A percentile compares a stretch with the other conserved stretches of the same genome.
Conservation (phyloP, 2,329 filamentous ascomycete species). For the Stagonosporopsis rhizophila region DNA sequence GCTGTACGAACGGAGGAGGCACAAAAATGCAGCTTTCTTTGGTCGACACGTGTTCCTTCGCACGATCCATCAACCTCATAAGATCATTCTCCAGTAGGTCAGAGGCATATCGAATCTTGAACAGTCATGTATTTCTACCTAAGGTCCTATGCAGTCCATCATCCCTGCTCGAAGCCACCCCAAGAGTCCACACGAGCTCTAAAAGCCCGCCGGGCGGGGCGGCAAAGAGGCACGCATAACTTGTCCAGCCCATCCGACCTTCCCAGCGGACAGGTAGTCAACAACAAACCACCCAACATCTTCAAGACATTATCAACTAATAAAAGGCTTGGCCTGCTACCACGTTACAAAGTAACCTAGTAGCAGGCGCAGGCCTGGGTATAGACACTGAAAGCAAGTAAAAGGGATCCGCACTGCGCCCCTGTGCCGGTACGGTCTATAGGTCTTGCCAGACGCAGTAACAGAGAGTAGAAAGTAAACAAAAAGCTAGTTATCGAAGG, state of each 20-base stretch:
- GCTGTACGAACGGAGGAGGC: too few relatives aligned
- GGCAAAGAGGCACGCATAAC: conserved; percentile 9
- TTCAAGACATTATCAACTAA: conserved; percentile 38
- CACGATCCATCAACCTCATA: too few relatives aligned
- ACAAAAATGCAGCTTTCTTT: neutral
- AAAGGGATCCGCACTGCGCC: conserved; percentile 3
- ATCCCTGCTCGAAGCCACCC: conserved; percentile 11
- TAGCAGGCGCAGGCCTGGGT: conserved; percentile 19
- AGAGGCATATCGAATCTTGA: neutral
- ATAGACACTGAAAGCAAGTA: conserved; percentile 29
- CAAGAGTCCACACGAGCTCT: conserved; percentile 8
- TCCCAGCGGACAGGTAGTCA: conserved; percentile 27
- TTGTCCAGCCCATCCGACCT: conserved; percentile 26
- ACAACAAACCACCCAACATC: conserved; percentile 27
- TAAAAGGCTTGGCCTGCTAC: conserved; percentile 10
- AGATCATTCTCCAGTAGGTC: neutral
- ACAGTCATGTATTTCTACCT: conserved; percentile 14
- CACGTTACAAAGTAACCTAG: neutral
- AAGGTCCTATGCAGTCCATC: conserved; percentile 8
- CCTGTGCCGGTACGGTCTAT: neutral
- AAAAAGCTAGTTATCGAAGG: conserved; percentile 19
- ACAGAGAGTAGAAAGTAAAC: conserved; percentile 19
- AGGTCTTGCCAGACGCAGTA: conserved; percentile 7
- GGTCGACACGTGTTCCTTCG: neutral
- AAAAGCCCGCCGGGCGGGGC: conserved; percentile 10